Base-by-base conservation (phyloP, 2,329 filamentous ascomycete genomes). In the Hypoxylon sp. region DNA sequence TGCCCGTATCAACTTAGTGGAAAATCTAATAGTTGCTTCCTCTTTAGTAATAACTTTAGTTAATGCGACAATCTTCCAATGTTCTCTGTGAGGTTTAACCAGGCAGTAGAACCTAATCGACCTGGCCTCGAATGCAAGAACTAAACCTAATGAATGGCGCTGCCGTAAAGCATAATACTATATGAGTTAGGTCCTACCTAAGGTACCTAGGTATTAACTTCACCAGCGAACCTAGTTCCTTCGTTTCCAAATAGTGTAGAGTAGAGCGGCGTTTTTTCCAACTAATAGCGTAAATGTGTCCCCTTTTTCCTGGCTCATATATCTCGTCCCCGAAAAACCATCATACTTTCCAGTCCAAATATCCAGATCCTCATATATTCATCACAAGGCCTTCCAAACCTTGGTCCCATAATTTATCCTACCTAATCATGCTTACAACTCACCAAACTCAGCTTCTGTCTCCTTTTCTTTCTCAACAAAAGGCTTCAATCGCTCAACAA, bases 401-500 rank as follows among this genome's bases (percentile, higher is more conserved):
- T 14, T 43, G 17, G 38, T n/a, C 36, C 23, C 6, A n/a, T 30
- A 45, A 13, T 23, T 55, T 30, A n/a, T 21, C 7, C 10, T 5
- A 13, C 17, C 25, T 25, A 25, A 53, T 36, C 32, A 63, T 19
- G 28, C 36, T 63, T 65, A 72, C 58, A 75, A 45, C 63, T 75
- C 73, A 41, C 72, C 45, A 19, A 14, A 32, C 57, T 60, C 63
- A 25, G 52, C 41, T 38, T 58, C 46, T 14, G 19, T 21, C 34
- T 59, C 51, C 4, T 60, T 43, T n/a, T 75, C 73, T 3, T 80
- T 79, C 21, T 72, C 67, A 0, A 75, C 71, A 25, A 57, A 60
- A 25, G 75, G 75, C 67, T 80, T 80, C 21, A 88, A 75, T 28
- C 87, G 82, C 74, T 85, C 84, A 78, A 86, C 87, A 57, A 91